A percentile compares a stretch with the other conserved stretches of the same genome.
phyloP scores from a whole-genome alignment of 1,139 yeast species.

The Geotrichum siamense region DNA sequence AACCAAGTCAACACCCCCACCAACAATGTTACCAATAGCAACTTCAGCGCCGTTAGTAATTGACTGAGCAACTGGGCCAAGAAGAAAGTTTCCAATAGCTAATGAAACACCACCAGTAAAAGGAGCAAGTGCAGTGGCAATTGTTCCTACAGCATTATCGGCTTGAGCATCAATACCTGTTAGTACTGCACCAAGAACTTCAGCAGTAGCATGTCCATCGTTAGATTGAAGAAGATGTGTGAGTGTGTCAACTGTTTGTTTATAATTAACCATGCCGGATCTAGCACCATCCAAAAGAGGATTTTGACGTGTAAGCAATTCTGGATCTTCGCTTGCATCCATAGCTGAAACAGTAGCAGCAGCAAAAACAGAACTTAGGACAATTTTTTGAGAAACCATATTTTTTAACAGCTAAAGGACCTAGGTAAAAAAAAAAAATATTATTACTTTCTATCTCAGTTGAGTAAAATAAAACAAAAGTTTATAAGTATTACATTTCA shows the following conservation, averaged over 20 bases:
- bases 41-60: conserved; percentile 28
- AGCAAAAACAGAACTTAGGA: conserved; percentile 21
- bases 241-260: conserved; percentile 23
- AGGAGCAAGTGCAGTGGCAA: conserved; percentile 23
- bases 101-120: conserved; percentile 23
- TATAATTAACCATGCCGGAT: conserved; percentile 23
- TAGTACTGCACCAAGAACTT: conserved; percentile 18
- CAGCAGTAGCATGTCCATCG: conserved; percentile 22
- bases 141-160: conserved; percentile 24
- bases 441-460: no score
- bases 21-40: conserved; percentile 22
- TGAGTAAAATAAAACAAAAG: not conserved
- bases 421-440: no score
- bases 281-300: conserved; percentile 19
- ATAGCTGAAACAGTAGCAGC: conserved; percentile 21
- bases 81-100: conserved; percentile 21
- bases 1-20: conserved; percentile 21
- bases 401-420: no score
- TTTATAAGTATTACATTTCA: not conserved
- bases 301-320: conserved; percentile 12
- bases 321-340: conserved; percentile 17
- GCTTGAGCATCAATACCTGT: conserved; percentile 21
- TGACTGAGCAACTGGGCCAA: conserved; percentile 26
- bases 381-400: not conserved
- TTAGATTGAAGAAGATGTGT: conserved; percentile 19